Evolutionary conservation across 495 filamentous ascomycete species (phyloP), one percentile per base, ranked within the genome.

Genomic region (Acidiella bohemica): DNA sequence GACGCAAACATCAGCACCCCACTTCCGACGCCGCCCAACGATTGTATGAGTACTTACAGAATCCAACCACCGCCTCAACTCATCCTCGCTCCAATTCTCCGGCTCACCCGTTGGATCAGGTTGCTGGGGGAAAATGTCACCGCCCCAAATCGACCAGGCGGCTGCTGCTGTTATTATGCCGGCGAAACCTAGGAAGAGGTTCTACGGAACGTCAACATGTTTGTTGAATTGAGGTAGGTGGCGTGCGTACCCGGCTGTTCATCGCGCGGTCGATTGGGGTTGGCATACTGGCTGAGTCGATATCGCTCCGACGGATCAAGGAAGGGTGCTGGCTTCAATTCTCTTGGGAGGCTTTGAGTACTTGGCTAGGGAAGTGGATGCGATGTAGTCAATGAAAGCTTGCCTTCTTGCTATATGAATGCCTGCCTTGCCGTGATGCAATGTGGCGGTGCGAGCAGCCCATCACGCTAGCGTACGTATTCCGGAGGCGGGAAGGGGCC

Each of bases 151-250:
- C 7, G 42, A 40, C 50, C 50, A 56, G 25, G 43, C 50, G 9
- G 53, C 35, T 2, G 53, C 53, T 2, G 50, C 50, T 19, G 50
- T 50, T 10, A 56, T 37, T 6, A 53, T 18, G 25, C 46, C 46
- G n/a, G 50, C 50, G 34, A 56, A 56, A 23, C 50, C 50, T 13
- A 53, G 50, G 42, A 53, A 53, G 17, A 47, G 21, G 36, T 53
- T 44, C 49, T 53, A 26, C 7, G 12, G 10, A 16, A 16, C n/a
- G 30, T 43, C 19, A 36, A 21, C 24, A 30, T 5, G 4, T 20
- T 30, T 23, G 12, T 31, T 24, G 33, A 14, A 11, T 9, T 24
- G 13, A 32, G 3, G 27, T 13, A 16, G 24, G 25, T 18, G 11
- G 4, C n/a, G 7, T 19, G 29, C 34, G 2, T 41, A 42, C 44